A percentile compares a stretch with the other conserved stretches of the same genome.
Conservation (phyloP, 805 yeast genomes). For the Metschnikowia gruessii region DNA sequence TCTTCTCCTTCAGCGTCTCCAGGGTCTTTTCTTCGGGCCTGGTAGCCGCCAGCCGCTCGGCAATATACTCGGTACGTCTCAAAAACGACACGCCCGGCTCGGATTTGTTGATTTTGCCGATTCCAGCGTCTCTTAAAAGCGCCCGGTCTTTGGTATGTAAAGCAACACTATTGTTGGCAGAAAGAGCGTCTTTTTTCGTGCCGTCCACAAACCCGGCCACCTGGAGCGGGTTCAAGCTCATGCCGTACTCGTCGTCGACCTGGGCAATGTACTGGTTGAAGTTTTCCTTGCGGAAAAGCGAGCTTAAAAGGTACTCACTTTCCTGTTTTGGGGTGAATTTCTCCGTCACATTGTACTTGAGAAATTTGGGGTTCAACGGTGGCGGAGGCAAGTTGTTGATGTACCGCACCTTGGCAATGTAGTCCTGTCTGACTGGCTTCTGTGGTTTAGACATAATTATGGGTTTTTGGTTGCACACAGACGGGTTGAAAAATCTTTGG, state of each 20-base stretch:
- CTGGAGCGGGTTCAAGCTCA: constrained; percentile 69
- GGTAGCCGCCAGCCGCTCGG: constrained; percentile 49
- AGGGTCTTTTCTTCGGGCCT: constrained; percentile 28
- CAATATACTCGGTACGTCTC: constrained; percentile 91
- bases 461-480: too few relatives aligned
- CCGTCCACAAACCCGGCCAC: constrained; percentile 67
- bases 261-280: constrained; percentile 57
- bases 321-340: constrained; percentile 36
- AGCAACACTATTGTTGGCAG: constrained; percentile 31
- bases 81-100: constrained; percentile 70
- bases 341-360: constrained; percentile 50
- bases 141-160: constrained; percentile 77
- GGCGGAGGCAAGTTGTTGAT: constrained; percentile 91
- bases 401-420: constrained; percentile 78
- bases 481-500: too few relatives aligned
- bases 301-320: constrained; percentile 54
- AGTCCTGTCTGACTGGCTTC: constrained; percentile 61
- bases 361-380: constrained; percentile 81
- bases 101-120: constrained; percentile 40
- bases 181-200: constrained; percentile 47
- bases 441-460: constrained; percentile 25
- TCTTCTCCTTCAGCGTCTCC: background rate
- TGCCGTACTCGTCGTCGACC: constrained; percentile 63
- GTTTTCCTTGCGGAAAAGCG: constrained; percentile 72
- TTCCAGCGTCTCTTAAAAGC: constrained; percentile 75